These are phyloP conservation scores for Ilex asprella DNA, from an alignment of 257 asterid genomes.

Conservation along the genomic window DNA sequence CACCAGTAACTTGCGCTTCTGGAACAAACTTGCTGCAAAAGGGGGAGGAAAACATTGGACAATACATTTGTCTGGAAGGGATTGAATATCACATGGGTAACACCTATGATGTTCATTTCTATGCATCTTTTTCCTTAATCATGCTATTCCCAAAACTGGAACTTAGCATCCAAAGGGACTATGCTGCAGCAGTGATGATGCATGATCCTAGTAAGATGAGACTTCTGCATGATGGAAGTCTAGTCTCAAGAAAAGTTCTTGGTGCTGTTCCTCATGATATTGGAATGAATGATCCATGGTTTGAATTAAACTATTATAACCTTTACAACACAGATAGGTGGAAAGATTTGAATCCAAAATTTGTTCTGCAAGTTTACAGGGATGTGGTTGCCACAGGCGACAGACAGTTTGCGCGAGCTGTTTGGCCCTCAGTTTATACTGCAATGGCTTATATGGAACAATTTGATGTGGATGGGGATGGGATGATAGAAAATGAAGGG, in stretches of 20 bases:
- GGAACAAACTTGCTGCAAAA: slow-evolving; percentile 64
- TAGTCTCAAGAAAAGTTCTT: slow-evolving; percentile 62
- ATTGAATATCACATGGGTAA: slow-evolving; percentile 93
- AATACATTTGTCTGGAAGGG: slow-evolving; percentile 90
- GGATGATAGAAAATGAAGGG: slow-evolving; percentile 96
- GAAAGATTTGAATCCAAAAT: slow-evolving; percentile 96
- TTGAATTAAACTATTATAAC: slow-evolving; percentile 72
- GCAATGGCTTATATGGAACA: slow-evolving; percentile 98
- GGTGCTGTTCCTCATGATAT: slow-evolving; percentile 99
- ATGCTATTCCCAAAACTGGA: slow-evolving; percentile 85
- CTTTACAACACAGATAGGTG: slow-evolving; percentile 85
- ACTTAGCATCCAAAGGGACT: slow-evolving; percentile 92
- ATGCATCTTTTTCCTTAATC: slow-evolving; percentile 69
- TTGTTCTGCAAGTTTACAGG: slow-evolving; percentile 88
- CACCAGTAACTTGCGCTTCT: slow-evolving; percentile 52
- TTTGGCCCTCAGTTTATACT: slow-evolving; percentile 92
- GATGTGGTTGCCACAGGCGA: slow-evolving; percentile 79
- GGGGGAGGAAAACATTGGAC: slow-evolving; percentile 91
- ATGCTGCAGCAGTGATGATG: slow-evolving; percentile 94
- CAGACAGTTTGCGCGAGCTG: slow-evolving; percentile 62
- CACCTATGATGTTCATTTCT: slow-evolving; percentile 92
- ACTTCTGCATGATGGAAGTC: slow-evolving; percentile 62
- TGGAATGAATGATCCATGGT: slow-evolving; percentile 96
- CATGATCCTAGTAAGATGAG: slow-evolving; percentile 72
- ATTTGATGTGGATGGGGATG: slow-evolving; percentile 94